These are phyloP conservation scores for Alnus glutinosa DNA, from an alignment of 306 rosid genomes.

Conservation along the genomic window DNA sequence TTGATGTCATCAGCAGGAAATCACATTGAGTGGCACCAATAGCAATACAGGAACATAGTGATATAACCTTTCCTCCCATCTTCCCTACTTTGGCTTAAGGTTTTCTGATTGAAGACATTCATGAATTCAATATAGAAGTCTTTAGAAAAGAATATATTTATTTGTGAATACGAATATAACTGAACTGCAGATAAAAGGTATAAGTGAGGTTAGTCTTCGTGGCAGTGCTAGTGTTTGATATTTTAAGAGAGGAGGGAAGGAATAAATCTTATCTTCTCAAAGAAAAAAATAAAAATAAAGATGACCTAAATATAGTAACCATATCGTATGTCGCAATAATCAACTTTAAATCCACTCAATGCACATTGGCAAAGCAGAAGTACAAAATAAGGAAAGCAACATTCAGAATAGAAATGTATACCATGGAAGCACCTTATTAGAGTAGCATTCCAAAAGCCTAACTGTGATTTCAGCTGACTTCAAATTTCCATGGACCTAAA, in stretches of 20 bases:
- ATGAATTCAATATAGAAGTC: not conserved
- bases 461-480: constrained; percentile 47
- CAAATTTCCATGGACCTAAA: constrained; percentile 56
- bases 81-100: too few relatives aligned
- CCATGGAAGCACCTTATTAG: constrained; percentile 81
- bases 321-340: constrained; percentile 1
- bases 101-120: not conserved
- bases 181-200: not conserved
- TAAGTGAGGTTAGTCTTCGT: constrained; percentile 1
- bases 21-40: constrained; percentile 5
- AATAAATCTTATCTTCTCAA: not conserved
- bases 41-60: not conserved
- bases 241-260: not conserved
- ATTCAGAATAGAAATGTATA: constrained; percentile 33
- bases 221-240: not conserved
- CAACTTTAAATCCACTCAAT: not conserved
- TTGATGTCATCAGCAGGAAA: constrained; percentile 28
- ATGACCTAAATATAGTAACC: not conserved
- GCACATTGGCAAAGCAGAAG: not conserved
- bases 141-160: not conserved
- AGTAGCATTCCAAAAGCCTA: constrained; percentile 79
- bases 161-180: not conserved
- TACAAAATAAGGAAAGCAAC: not conserved
- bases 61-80: not conserved
- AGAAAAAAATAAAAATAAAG: not conserved